Conservation (phyloP, 106 monocot genomes). For the Agapanthus africanus region DNA sequence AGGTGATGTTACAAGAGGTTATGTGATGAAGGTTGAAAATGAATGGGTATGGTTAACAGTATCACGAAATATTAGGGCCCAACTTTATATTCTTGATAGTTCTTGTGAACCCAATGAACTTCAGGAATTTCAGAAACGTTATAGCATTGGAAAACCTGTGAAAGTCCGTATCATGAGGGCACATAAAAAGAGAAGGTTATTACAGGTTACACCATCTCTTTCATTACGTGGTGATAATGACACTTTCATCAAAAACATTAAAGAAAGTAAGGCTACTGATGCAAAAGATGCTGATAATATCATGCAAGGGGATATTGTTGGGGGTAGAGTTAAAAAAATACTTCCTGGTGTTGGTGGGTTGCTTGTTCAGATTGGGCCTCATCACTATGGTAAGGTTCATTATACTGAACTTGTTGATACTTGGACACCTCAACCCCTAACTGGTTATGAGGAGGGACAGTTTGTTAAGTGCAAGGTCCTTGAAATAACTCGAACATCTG, state of each 20-base stretch:
- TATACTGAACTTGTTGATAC: conserved; percentile 71
- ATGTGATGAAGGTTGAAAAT: conserved; percentile 58
- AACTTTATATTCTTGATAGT: conserved; percentile 72
- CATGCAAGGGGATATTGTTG: conserved; percentile 51
- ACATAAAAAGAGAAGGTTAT: conserved; percentile 51
- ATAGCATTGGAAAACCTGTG: conserved; percentile 48
- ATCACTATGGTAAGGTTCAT: conserved; percentile 76
- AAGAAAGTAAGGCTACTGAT: conserved; percentile 18
- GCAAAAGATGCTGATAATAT: conserved; percentile 28
- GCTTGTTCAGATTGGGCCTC: conserved; percentile 90
- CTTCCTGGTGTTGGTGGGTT: conserved; percentile 81
- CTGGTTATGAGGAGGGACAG: conserved; percentile 60
- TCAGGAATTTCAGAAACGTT: conserved; percentile 60
- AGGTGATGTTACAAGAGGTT: conserved; percentile 52
- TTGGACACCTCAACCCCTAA: conserved; percentile 54
- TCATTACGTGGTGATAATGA: conserved; percentile 5
- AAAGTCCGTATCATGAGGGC: conserved; percentile 46
- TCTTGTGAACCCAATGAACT: conserved; percentile 78
- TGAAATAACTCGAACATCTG: conserved; percentile 51
- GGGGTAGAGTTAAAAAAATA: conserved; percentile 73
- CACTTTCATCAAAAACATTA: not conserved
- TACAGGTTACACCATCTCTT: conserved; percentile 31
- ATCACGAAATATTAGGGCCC: conserved; percentile 35
- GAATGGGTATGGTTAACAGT: conserved; percentile 77
- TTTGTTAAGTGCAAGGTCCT: conserved; percentile 85